Evolutionary conservation across 768 basidiomycete genomes (phyloP).

Genomic region (Suillus alpinus): DNA sequence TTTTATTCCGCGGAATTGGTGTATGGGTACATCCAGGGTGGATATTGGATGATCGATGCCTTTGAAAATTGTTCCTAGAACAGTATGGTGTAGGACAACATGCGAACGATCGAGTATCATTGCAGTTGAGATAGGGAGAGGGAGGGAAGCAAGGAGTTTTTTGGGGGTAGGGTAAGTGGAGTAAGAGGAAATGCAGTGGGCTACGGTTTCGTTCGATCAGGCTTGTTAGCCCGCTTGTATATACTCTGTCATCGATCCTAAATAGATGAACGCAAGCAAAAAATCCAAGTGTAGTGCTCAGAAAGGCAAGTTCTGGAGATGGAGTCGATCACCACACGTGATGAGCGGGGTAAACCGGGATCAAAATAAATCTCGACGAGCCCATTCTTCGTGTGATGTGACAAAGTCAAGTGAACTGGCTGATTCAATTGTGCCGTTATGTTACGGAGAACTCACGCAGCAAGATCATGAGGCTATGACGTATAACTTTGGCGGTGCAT

Average conservation of each 20-base stretch:
- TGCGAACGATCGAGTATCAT: slow-evolving; percentile 30
- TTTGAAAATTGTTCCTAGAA: slow-evolving; percentile 61
- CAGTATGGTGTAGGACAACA: slow-evolving; percentile 44
- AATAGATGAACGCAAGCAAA: slow-evolving; percentile 10
- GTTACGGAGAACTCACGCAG: not conserved
- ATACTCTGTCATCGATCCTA: slow-evolving; percentile 21
- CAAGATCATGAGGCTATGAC: not conserved
- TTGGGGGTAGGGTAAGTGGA: not conserved
- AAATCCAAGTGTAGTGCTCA: slow-evolving; percentile 20
- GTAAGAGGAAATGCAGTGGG: not conserved
- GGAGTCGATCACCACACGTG: slow-evolving; percentile 22
- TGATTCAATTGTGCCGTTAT: not conserved
- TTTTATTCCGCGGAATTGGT: slow-evolving; percentile 77
- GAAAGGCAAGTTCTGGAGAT: slow-evolving; percentile 20
- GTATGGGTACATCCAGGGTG: slow-evolving; percentile 50
- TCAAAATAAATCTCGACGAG: not conserved
- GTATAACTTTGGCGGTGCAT: not conserved
- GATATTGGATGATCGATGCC: slow-evolving; percentile 65
- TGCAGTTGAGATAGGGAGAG: slow-evolving; percentile 6
- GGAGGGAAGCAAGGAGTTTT: not conserved
- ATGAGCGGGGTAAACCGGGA: slow-evolving; percentile 18
- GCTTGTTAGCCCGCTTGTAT: slow-evolving; percentile 14
- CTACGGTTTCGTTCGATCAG: not conserved
- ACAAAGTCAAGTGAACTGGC: not conserved
- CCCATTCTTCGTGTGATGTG: not conserved